Conservation (phyloP, 306 rosid genomes). For the Medicago lupulina region DNA sequence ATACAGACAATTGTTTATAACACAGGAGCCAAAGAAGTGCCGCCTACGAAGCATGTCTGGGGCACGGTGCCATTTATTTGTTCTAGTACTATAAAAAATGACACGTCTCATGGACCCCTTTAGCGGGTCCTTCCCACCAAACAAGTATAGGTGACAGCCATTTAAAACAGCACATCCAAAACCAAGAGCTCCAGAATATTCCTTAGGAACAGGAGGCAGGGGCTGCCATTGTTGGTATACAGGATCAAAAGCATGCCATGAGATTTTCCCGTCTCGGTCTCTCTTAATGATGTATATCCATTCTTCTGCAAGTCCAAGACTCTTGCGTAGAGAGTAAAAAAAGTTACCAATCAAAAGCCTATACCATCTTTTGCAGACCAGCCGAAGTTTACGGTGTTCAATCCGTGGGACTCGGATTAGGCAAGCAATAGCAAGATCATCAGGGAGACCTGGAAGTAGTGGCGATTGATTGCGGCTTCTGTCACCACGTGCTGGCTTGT, state of each 20-base stretch:
- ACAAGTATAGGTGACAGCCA: constrained; percentile 85
- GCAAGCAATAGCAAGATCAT: constrained; percentile 92
- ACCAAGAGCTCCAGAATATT: constrained; percentile 89
- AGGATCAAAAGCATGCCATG: constrained; percentile 95
- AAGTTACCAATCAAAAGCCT: constrained; percentile 84
- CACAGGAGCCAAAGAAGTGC: constrained; percentile 82
- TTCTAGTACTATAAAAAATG: constrained; percentile 78
- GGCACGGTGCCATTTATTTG: constrained; percentile 93
- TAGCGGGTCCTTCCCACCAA: constrained; percentile 84
- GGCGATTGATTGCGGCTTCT: constrained; percentile 82
- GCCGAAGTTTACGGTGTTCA: constrained; percentile 80
- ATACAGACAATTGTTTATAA: constrained; percentile 83
- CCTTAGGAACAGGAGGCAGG: constrained; percentile 88
- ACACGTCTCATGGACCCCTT: constrained; percentile 92
- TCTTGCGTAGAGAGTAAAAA: constrained; percentile 80
- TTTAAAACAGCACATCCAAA: constrained; percentile 93
- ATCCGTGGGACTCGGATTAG: constrained; percentile 79
- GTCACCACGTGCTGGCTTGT: constrained; percentile 74
- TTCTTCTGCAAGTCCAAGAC: constrained; percentile 76
- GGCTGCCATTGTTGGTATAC: constrained; percentile 86
- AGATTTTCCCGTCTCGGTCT: constrained; percentile 83
- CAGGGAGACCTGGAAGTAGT: constrained; percentile 86
- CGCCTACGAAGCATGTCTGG: constrained; percentile 93
- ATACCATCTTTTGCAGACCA: constrained; percentile 87
- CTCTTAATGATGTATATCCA: constrained; percentile 86